A percentile compares a stretch with the other conserved stretches of the same genome.
Conservation (phyloP, 2,329 filamentous ascomycete species). For the Blastomyces silverae region DNA sequence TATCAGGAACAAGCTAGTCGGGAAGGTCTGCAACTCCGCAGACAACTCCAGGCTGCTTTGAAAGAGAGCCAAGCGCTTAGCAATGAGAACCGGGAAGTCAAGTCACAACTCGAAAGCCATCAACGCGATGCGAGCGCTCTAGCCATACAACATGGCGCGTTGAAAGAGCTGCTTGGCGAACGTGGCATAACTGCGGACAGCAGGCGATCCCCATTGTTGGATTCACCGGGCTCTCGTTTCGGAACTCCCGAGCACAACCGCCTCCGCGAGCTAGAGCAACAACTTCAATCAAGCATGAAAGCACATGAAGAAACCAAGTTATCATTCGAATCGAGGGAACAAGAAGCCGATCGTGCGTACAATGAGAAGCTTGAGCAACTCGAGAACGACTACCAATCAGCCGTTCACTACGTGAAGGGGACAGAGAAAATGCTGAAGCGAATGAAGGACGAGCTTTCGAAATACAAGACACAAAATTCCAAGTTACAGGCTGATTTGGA, state of each 20-base stretch:
- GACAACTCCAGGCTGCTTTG: constrained; percentile 78
- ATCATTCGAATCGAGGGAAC: constrained; percentile 68
- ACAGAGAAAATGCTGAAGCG: constrained; percentile 99
- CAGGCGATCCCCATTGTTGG: constrained; percentile 63
- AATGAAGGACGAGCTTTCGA: constrained; percentile 93
- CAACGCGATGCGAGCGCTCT: constrained; percentile 93
- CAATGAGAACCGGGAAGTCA: constrained; percentile 71
- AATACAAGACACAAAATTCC: constrained; percentile 80
- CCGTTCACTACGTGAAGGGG: constrained; percentile 95
- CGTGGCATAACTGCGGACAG: constrained; percentile 71
- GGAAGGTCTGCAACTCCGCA: constrained; percentile 80
- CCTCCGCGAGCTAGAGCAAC: constrained; percentile 77
- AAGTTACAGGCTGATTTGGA: constrained; percentile 78
- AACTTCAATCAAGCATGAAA: constrained; percentile 68
- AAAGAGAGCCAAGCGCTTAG: constrained; percentile 78
- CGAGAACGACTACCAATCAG: constrained; percentile 95
- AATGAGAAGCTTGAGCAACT: constrained; percentile 89
- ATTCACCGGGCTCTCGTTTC: constrained; percentile 67
- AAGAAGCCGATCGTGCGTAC: constrained; percentile 82
- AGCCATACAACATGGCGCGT: constrained; percentile 80
- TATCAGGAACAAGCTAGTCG: constrained; percentile 97
- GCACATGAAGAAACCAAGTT: constrained; percentile 80
- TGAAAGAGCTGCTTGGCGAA: constrained; percentile 88
- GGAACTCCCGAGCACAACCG: constrained; percentile 71
- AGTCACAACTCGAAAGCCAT: constrained; percentile 73